Evolutionary conservation across 2,329 filamentous ascomycete genomes (phyloP), one percentile per base, ranked within the genome.

Genomic region (Nakataea oryzae): DNA sequence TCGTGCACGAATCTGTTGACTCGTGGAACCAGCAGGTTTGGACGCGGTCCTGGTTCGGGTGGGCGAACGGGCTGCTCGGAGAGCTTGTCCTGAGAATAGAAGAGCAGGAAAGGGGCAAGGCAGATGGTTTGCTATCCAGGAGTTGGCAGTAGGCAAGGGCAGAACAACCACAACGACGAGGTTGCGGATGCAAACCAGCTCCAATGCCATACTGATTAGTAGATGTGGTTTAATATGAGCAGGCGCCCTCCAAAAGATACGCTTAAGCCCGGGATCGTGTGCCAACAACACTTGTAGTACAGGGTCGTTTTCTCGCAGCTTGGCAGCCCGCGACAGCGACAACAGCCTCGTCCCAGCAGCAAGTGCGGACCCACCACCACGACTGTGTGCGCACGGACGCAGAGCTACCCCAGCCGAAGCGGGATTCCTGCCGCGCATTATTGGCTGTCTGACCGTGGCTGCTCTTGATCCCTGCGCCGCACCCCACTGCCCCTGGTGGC

Each of bases 1-100:
- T 82, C 9, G 75, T 82, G 17, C 79, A 82, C 63, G 79, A 82
- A 69, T 77, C 74, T 62, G 73, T 81, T 24, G 71, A 78, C 63
- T 73, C 74, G 3, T 78, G 78, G 70, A 69, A 75, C 63, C 69
- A 70, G 60, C 67, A 65, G 2, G 66, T 70, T 54, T 81, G 73
- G 70, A 77, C 76, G 27, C 67, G 79, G n/a, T 71, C 75, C 27
- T 81, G 79, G 79, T 78, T 77, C 59, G 75, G 75, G 0, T 77
- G 75, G 76, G 75, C 74, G 2, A 77, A 77, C 55, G 76, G 75
- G 26, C 68, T 76, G 64, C 74, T 78, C 68, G 76, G 75, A 1
- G 75, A 78, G 68, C 68, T 78, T 68, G 66, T 78, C 12, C 63
- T 76, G 57, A 65, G 65, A 64, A 71, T 74, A 50, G 68, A 70